These are phyloP conservation scores for Teratosphaeria nubilosa DNA, from an alignment of 2,329 filamentous ascomycete genomes.

Conservation along the genomic window DNA sequence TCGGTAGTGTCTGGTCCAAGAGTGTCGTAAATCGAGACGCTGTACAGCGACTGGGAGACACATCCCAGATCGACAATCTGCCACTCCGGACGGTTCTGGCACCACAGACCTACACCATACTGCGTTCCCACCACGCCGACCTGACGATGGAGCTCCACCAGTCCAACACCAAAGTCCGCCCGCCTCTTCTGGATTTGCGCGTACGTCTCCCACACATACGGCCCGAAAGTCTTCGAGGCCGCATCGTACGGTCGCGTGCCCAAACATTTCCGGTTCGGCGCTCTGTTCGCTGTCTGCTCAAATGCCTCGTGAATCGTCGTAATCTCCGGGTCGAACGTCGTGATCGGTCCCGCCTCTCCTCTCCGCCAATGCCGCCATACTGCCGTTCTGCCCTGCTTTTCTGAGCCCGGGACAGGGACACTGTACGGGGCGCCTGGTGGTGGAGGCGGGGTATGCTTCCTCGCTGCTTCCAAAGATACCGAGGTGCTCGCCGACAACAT, in stretches of 20 bases:
- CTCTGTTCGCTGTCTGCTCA: slow-evolving; percentile 41
- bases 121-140: slow-evolving; percentile 56
- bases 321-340: slow-evolving; percentile 56
- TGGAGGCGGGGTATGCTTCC: slow-evolving; percentile 51
- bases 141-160: slow-evolving; percentile 71
- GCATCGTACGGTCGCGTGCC: slow-evolving; percentile 74
- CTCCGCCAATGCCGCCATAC: slow-evolving; percentile 79
- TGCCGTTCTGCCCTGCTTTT: slow-evolving; percentile 59
- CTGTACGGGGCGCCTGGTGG: slow-evolving; percentile 70
- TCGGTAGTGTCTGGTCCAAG: slow-evolving; percentile 84
- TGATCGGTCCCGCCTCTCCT: slow-evolving; percentile 55
- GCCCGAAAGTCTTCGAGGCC: slow-evolving; percentile 60
- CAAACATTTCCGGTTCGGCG: slow-evolving; percentile 61
- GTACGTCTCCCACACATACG: slow-evolving; percentile 78
- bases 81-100: slow-evolving; percentile 81
- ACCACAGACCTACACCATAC: slow-evolving; percentile 74
- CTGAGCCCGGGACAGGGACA: slow-evolving; percentile 64
- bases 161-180: slow-evolving; percentile 73
- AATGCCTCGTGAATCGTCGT: slow-evolving; percentile 26
- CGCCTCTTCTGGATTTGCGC: slow-evolving; percentile 66
- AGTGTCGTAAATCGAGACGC: slow-evolving; percentile 92
- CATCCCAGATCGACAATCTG: slow-evolving; percentile 79
- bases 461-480: slow-evolving; percentile 19
- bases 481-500: slow-evolving; percentile 2
- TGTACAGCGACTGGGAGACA: slow-evolving; percentile 77